phyloP scores from a whole-genome alignment of 176 grass and related monocot species.

The Oryza longistaminata region DNA sequence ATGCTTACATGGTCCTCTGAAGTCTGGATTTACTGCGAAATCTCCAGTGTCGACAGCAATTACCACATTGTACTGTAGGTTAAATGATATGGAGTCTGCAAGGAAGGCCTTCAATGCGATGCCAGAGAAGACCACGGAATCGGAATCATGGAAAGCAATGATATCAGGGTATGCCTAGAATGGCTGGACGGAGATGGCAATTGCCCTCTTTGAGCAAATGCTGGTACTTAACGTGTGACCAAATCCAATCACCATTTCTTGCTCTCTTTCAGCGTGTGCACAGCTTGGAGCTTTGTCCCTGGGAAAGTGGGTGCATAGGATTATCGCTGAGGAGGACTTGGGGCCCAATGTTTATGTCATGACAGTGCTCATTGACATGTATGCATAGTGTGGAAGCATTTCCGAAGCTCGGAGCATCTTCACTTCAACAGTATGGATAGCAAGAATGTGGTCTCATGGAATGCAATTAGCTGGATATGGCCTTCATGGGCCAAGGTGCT shows the following conservation, averaged over 20 bases:
- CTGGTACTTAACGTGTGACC: slow-evolving; percentile 59
- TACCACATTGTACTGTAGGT: slow-evolving; percentile 66
- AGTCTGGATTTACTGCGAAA: slow-evolving; percentile 51
- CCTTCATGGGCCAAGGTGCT: slow-evolving; percentile 65
- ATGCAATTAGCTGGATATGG: slow-evolving; percentile 78
- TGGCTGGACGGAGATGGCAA: slow-evolving; percentile 53
- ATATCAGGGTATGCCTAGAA: slow-evolving; percentile 77
- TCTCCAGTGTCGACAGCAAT: slow-evolving; percentile 61
- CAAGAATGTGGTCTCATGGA: slow-evolving; percentile 77
- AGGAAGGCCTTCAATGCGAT: slow-evolving; percentile 71
- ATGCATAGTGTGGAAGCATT: slow-evolving; percentile 73
- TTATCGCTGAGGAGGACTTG: slow-evolving; percentile 53
- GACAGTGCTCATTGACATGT: slow-evolving; percentile 74
- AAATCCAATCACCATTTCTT: slow-evolving; percentile 58
- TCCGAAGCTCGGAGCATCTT: slow-evolving; percentile 59
- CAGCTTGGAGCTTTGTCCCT: slow-evolving; percentile 69
- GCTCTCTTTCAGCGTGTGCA: slow-evolving; percentile 76
- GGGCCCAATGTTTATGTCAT: slow-evolving; percentile 57
- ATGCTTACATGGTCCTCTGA: neutral
- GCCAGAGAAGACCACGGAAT: slow-evolving; percentile 63
- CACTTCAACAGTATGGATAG: slow-evolving; percentile 47
- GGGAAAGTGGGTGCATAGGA: slow-evolving; percentile 82
- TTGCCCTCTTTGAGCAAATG: slow-evolving; percentile 74
- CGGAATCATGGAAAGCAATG: slow-evolving; percentile 86
- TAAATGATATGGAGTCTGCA: slow-evolving; percentile 66